Conservation (phyloP, 1,284 basidiomycete genomes). For the Ceratobasidium sp. region DNA sequence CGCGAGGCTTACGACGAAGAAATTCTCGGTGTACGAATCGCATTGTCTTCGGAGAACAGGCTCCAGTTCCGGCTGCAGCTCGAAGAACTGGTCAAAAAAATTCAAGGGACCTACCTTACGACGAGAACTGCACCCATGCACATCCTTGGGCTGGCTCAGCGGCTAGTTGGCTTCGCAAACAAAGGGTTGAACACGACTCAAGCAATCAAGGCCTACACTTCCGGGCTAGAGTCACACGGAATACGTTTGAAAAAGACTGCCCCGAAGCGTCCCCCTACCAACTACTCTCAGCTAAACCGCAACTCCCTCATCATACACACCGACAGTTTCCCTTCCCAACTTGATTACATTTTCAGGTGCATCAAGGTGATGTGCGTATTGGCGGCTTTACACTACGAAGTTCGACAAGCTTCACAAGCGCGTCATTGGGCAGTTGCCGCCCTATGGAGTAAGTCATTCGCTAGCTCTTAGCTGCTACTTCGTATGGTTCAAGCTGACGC, state of each 20-base stretch:
- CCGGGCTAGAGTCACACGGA: background rate
- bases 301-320: constrained; percentile 16
- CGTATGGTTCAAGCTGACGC: background rate
- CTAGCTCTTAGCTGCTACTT: background rate
- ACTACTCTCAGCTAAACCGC: background rate
- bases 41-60: background rate
- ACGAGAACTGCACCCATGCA: background rate
- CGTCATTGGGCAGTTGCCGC: constrained; percentile 12
- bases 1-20: constrained; percentile 2
- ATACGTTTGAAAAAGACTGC: background rate
- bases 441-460: constrained; percentile 13
- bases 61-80: background rate
- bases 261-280: background rate
- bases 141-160: background rate
- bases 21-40: background rate
- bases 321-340: constrained; percentile 13
- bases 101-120: background rate
- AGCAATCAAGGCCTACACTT: background rate
- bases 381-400: background rate
- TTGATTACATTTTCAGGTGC: background rate
- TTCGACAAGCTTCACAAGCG: background rate
- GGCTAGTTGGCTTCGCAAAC: background rate
- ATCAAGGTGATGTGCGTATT: background rate
- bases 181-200: background rate
- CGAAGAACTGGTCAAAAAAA: background rate